phyloP scores from a whole-genome alignment of 2,329 filamentous ascomycete genomes.

The Metarhizium sp. region DNA sequence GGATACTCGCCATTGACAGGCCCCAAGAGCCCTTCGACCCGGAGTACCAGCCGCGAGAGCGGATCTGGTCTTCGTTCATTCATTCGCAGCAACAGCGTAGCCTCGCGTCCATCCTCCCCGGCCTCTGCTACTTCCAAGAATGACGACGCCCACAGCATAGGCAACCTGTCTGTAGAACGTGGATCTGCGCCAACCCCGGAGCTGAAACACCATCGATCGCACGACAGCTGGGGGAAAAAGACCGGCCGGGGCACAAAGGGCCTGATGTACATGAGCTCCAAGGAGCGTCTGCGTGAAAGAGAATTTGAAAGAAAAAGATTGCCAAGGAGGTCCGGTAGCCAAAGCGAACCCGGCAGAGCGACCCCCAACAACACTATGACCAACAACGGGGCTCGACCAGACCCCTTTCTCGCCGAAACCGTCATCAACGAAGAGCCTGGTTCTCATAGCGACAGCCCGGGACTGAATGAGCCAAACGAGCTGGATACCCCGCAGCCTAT shows the following conservation, averaged over 20 bases:
- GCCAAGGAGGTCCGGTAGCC: conserved; percentile 20
- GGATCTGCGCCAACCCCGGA: conserved; percentile 38
- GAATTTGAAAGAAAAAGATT: conserved; percentile 52
- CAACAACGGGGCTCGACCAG: conserved; percentile 23
- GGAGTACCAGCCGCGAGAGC: conserved; percentile 40
- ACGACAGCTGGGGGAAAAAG: conserved; percentile 55
- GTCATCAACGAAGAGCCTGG: conserved; percentile 46
- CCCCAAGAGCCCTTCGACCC: conserved; percentile 38
- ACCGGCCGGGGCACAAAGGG: conserved; percentile 43
- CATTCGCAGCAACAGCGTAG: conserved; percentile 36
- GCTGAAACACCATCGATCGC: conserved; percentile 42
- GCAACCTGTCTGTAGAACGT: conserved; percentile 54
- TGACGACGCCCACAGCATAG: conserved; percentile 53
- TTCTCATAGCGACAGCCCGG: conserved; percentile 14
- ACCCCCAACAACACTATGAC: conserved; percentile 20
- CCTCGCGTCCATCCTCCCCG: conserved; percentile 49
- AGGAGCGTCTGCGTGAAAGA: conserved; percentile 54
- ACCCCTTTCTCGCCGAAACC: conserved; percentile 42
- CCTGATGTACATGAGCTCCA: conserved; percentile 66
- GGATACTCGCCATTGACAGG: conserved; percentile 65
- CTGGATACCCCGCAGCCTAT: conserved; percentile 42
- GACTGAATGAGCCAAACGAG: conserved; percentile 12
- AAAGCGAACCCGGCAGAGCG: conserved; percentile 11
- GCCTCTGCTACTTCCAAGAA: conserved; percentile 45
- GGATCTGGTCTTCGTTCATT: conserved; percentile 50